These are phyloP conservation scores for Aciculoconidium aculeatum DNA, from an alignment of 805 yeast species.

Conservation along the genomic window DNA sequence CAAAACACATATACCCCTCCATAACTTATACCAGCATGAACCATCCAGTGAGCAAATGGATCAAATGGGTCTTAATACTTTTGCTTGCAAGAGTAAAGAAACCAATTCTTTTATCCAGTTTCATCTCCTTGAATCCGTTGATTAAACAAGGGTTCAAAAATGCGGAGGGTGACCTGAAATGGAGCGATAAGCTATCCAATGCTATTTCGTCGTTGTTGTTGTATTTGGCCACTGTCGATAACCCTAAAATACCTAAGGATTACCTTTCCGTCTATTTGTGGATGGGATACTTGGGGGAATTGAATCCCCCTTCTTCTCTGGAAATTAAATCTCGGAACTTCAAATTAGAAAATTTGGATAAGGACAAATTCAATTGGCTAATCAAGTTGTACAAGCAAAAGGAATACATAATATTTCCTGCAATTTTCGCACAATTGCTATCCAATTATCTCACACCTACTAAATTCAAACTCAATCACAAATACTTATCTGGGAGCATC, in stretches of 20 bases:
- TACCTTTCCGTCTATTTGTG: constrained; percentile 29
- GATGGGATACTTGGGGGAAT: constrained; percentile 24
- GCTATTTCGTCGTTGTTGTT: constrained; percentile 12
- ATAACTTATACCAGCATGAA: no score
- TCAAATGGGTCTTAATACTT: constrained; percentile 23
- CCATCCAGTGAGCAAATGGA: constrained; percentile 18
- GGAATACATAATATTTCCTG: constrained; percentile 29
- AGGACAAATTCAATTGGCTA: constrained; percentile 12
- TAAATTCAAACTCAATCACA: constrained; percentile 26
- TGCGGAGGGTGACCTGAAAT: constrained; percentile 1
- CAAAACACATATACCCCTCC: no score
- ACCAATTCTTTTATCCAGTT: constrained; percentile 25
- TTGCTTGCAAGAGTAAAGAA: constrained; percentile 18
- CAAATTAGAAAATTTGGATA: constrained; percentile 16
- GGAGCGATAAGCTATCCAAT: no score
- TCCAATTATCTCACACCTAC: constrained; percentile 39
- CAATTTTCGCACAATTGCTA: constrained; percentile 33
- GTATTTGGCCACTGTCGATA: constrained; percentile 21
- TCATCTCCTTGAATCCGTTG: constrained; percentile 27
- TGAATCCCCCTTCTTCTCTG: constrained; percentile 30
- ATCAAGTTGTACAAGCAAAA: constrained; percentile 21
- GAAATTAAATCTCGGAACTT: constrained; percentile 15
- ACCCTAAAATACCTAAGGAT: constrained; percentile 30
- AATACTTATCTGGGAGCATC: constrained; percentile 27
- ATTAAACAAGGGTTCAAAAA: constrained; percentile 7